A percentile compares a stretch with the other conserved stretches of the same genome.
Conservation (phyloP, 2,329 filamentous ascomycete genomes). For the Aspergillus sp. region DNA sequence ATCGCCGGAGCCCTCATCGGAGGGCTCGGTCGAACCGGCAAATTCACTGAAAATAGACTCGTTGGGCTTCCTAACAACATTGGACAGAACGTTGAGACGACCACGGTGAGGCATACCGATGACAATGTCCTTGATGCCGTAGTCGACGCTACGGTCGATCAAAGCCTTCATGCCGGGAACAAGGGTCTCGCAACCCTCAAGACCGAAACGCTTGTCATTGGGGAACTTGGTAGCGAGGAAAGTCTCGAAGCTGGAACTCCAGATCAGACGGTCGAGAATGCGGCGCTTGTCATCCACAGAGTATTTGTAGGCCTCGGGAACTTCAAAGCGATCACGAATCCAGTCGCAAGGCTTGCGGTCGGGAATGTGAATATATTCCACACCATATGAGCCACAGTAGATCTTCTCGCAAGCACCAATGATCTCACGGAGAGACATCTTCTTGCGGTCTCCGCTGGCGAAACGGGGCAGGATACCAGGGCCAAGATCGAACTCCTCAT, state of each 20-base stretch:
- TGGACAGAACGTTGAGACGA: conserved; percentile 94
- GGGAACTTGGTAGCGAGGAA: conserved; percentile 98
- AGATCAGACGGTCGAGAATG: conserved; percentile 95
- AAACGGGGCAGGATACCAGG: conserved; percentile 95
- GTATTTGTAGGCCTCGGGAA: conserved; percentile 94
- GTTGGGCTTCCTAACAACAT: conserved; percentile 98
- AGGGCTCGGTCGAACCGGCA: conserved; percentile 78
- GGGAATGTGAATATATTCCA: conserved; percentile 98
- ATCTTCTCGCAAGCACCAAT: conserved; percentile 89
- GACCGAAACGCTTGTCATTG: conserved; percentile 98
- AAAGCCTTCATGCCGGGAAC: conserved; percentile 99
- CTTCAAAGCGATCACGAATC: conserved; percentile 91
- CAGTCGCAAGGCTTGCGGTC: conserved; percentile 98
- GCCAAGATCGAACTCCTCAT: conserved; percentile 86
- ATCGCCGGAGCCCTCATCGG: conserved; percentile 95
- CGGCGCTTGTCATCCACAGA: conserved; percentile 97
- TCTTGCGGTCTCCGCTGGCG: conserved; percentile 81
- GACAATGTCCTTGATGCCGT: conserved; percentile 97
- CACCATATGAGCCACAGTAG: conserved; percentile 95
- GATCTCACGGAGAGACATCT: conserved; percentile 96
- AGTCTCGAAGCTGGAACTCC: conserved; percentile 95
- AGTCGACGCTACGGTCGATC: conserved; percentile 97
- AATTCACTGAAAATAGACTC: conserved; percentile 99
- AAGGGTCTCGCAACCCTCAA: conserved; percentile 94
- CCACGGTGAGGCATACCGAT: conserved; percentile 99